Percentiles rank a stretch among this genome's conserved stretches.
phyloP scores from a whole-genome alignment of 2,329 filamentous ascomycete species.

The Lachnellula subtilissima region DNA sequence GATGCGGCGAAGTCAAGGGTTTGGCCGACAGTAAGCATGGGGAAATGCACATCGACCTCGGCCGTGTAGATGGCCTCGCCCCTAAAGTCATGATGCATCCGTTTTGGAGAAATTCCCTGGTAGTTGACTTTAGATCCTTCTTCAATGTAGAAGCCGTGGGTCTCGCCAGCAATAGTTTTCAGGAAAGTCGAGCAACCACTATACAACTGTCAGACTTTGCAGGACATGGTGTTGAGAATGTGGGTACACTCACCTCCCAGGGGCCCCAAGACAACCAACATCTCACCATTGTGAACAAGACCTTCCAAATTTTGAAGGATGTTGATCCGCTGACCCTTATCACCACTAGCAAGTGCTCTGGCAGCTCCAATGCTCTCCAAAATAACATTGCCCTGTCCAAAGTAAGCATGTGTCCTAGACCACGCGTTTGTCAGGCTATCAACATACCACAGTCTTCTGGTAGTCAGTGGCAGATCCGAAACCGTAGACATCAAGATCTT shows the following conservation, averaged over 20 bases:
- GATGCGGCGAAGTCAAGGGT: slow-evolving; percentile 70
- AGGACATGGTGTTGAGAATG: not conserved
- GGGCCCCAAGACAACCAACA: slow-evolving; percentile 66
- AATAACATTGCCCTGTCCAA: slow-evolving; percentile 45
- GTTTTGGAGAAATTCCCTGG: slow-evolving; percentile 47
- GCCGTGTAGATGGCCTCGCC: slow-evolving; percentile 72
- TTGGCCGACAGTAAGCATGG: slow-evolving; percentile 68
- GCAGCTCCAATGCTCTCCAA: slow-evolving; percentile 41
- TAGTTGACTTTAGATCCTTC: slow-evolving; percentile 53
- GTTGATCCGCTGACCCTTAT: slow-evolving; percentile 41
- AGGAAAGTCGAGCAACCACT: slow-evolving; percentile 61
- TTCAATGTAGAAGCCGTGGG: slow-evolving; percentile 52
- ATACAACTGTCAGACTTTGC: not conserved
- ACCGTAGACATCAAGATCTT: slow-evolving; percentile 63
- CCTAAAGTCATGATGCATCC: slow-evolving; percentile 56
- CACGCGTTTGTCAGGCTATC: not conserved
- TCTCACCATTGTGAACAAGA: slow-evolving; percentile 58
- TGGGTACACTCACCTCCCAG: slow-evolving; percentile 49
- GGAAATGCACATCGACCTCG: slow-evolving; percentile 71
- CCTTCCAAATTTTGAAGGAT: slow-evolving; percentile 63
- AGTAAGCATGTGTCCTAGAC: not conserved
- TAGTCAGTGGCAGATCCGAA: slow-evolving; percentile 65
- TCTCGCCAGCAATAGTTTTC: slow-evolving; percentile 55
- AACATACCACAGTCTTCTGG: slow-evolving; percentile 53
- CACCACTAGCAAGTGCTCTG: slow-evolving; percentile 43